Evolutionary conservation across 2,329 filamentous ascomycete genomes (phyloP).

Genomic region (Pezizomycotina sp.): DNA sequence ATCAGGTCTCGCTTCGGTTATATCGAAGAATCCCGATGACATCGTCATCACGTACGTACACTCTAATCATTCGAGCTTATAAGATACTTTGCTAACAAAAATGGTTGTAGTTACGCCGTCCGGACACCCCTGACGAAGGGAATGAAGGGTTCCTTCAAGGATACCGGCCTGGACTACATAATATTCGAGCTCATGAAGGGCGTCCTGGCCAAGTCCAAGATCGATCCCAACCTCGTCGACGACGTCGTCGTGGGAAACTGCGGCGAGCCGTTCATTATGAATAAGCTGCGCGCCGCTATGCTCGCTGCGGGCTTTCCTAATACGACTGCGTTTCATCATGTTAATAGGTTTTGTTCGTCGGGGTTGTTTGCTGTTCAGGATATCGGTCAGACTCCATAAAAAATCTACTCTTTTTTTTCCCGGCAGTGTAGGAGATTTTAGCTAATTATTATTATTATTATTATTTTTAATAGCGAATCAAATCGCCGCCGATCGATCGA

Average conservation of each 20-base stretch:
- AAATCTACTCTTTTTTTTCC: no score
- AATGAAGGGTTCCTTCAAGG: slow-evolving; percentile 80
- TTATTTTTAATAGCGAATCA: slow-evolving; percentile 41
- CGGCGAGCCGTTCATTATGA: slow-evolving; percentile 68
- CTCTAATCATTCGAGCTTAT: no score
- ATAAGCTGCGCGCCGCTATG: slow-evolving; percentile 75
- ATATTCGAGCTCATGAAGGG: slow-evolving; percentile 33
- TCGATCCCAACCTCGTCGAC: slow-evolving; percentile 68
- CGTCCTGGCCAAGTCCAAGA: slow-evolving; percentile 50
- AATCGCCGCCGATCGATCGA: slow-evolving; percentile 69
- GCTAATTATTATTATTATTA: not conserved
- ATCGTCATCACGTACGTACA: slow-evolving; percentile 94
- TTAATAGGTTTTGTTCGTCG: slow-evolving; percentile 96
- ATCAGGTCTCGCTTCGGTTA: slow-evolving; percentile 60
- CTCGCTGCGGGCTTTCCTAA: slow-evolving; percentile 89
- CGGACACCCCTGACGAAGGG: slow-evolving; percentile 81
- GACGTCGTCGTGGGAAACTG: slow-evolving; percentile 93
- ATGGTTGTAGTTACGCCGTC: no score
- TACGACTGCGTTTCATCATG: slow-evolving; percentile 60
- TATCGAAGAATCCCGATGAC: slow-evolving; percentile 85
- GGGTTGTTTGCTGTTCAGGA: slow-evolving; percentile 91
- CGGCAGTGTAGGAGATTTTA: no score
- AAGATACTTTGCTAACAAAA: no score
- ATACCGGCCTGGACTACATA: no score
- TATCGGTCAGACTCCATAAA: slow-evolving; percentile 46